Base-by-base conservation (phyloP, 805 yeast species). In the Sugiyamaella qingdaonensis region DNA sequence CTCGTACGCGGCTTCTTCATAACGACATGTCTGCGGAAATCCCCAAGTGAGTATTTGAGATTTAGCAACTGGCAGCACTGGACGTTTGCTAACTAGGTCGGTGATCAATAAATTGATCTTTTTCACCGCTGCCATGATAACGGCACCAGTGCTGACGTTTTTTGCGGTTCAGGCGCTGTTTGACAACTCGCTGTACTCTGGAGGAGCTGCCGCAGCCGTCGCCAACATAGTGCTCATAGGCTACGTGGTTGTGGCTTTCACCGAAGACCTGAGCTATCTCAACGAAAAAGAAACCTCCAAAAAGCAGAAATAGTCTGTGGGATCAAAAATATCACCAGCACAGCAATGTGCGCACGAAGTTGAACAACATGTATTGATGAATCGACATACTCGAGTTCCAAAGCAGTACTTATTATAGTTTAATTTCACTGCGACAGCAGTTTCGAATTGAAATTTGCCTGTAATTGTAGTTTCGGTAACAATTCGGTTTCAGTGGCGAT, bases 61-160 rank as follows among this genome's bases (percentile, higher is more conserved):
- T 7, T 7, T 24, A 16, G 24, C 42, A 21, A 4, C 7, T 13
- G 35, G 21, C 34, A n/a, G 7, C 14, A 11, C 10, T 7, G 4
- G 27, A 8, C 11, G 24, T 11, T n/a, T 24, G n/a, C 48, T 50
- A 54, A 47, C 45, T 27, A 60, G 62, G 24, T 52, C 65, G 39
- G 73, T 69, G 16, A 56, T 71, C 55, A 55, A 61, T 58, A 85
- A 85, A 68, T 78, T 85, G 56, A 75, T 82, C 63, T 70, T 81
- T 57, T 85, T 83, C 74, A 84, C 91, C 13, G 85, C 78, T 2
- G 80, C 86, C 52, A 85, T 85, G 89, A 78, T 85, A 52, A 66
- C 79, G 19, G 76, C 79, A 32, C 92, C 92, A 13, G 59, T 85
- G 58, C 53, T 72, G 37, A 68, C 81, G 4, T 85, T 85, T 66